A percentile compares a stretch with the other conserved stretches of the same genome.
Conservation (phyloP, 805 yeast genomes). For the Hanseniaspora lindneri region DNA sequence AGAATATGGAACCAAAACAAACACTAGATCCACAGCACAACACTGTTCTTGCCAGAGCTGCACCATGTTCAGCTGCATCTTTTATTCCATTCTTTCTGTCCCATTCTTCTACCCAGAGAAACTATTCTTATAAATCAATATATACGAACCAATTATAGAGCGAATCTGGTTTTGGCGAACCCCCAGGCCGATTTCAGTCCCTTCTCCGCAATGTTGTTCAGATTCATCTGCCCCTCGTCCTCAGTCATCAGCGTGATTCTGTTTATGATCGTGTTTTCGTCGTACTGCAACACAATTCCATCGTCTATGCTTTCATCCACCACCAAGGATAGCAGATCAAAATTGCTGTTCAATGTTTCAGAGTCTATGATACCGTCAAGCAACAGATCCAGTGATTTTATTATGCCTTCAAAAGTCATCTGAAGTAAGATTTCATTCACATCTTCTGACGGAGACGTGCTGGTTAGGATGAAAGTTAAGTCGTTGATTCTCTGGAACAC, state of each 20-base stretch:
- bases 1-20: no score
- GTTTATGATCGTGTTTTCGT: constrained; percentile 72
- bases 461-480: constrained; percentile 51
- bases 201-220: constrained; percentile 54
- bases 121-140: no score
- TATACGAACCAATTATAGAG: no score
- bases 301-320: constrained; percentile 89
- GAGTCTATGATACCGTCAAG: constrained; percentile 58
- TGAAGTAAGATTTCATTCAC: constrained; percentile 79
- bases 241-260: constrained; percentile 83
- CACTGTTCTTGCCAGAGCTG: no score
- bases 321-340: constrained; percentile 74
- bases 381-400: constrained; percentile 69
- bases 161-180: constrained; percentile 66
- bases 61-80: no score
- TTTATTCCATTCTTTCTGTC: no score
- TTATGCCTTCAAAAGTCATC: constrained; percentile 62
- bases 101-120: no score
- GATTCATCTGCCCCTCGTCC: constrained; percentile 48
- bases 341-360: constrained; percentile 63
- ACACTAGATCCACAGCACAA: no score
- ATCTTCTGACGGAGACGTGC: constrained; percentile 43
- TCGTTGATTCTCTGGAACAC: constrained; percentile 83
- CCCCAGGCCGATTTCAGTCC: constrained; percentile 76
- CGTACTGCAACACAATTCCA: constrained; percentile 84